A percentile compares a stretch with the other conserved stretches of the same genome.
Conservation (phyloP, 192 early-diverging fungal genomes). For the Neocallimastix lanati region DNA sequence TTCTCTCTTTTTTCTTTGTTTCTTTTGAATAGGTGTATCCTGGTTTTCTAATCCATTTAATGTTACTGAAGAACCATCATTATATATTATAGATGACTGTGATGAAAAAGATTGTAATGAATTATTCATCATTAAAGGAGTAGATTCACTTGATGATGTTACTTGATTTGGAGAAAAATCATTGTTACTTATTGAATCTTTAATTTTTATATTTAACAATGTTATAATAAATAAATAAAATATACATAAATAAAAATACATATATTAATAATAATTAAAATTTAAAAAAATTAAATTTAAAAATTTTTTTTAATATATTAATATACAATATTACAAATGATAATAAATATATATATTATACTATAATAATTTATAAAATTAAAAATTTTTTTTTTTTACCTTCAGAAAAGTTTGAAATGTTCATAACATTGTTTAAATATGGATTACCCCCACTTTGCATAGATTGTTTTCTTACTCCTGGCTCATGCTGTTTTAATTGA, state of each 20-base stretch:
- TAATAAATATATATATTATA: too few species aligned
- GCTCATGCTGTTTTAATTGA: too few species aligned
- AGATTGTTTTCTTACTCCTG: too few species aligned
- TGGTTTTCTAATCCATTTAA: background rate
- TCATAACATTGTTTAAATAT: too few species aligned
- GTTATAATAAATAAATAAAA: background rate
- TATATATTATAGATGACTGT: background rate
- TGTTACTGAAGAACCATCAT: background rate
- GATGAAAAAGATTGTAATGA: background rate
- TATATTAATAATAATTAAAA: too few species aligned
- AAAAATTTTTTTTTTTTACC: background rate
- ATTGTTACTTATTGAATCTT: background rate
- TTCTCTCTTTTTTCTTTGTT: background rate
- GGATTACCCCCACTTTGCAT: too few species aligned
- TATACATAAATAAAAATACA: too few species aligned
- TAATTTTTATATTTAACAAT: background rate
- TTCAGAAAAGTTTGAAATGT: too few species aligned
- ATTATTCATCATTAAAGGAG: background rate
- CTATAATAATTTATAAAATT: too few species aligned
- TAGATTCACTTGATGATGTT: background rate
- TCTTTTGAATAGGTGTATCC: background rate
- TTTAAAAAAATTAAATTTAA: too few species aligned
- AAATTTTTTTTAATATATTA: too few species aligned
- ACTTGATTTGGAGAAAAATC: background rate
- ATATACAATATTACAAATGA: too few species aligned